Evolutionary conservation across 1,284 basidiomycete genomes (phyloP), one percentile per base, ranked within the genome.

Genomic region (Calocybe gambosa): DNA sequence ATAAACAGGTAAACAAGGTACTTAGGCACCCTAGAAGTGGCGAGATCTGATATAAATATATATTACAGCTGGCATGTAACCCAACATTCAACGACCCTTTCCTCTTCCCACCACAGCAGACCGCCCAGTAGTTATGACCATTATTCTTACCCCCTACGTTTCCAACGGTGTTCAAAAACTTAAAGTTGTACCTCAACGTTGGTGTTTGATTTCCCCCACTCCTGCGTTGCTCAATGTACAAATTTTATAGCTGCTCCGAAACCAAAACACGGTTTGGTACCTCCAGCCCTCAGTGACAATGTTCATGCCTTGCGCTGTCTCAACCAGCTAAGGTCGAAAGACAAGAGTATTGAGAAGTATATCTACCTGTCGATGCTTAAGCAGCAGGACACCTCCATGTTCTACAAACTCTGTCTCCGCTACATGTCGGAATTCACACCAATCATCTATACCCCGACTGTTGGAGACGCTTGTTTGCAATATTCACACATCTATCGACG

Each of bases 381-480:
- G 63, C 71, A 82, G 58, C 71, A 80, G 41, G 84, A 92, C 59
- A 77, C 77, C 9, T 64, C 75, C 47, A 78, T 84, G 64, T 93
- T 92, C 66, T 93, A 89, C 66, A 75, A 74, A 43, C 64, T 88
- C 8, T 84, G 80, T 61, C 57, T 87, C 37, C 65, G 70, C 31
- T 71, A 90, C 62, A 81, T 88, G 77, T 62, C 80, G 13, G 85
- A 89, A 64, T 73, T 89, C 52, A 86, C 89, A 18, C 85, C 92
- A 36, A 71, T 94, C 53, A 91, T 94, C 52, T 96, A 96, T 67
- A 96, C 94, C 0, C 93, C 93, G 0, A 72, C 69, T 10, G 92
- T 97, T 37, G 94, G 93, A 34, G 89, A 93, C 59, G 92, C 90
- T 1, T 95, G 91, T 65, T 67, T 91, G 54, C 85, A 90, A 59